A percentile compares a stretch with the other conserved stretches of the same genome.
Evolutionary conservation across 768 basidiomycete species (phyloP).

Genomic region (Solioccasus polychromus): DNA sequence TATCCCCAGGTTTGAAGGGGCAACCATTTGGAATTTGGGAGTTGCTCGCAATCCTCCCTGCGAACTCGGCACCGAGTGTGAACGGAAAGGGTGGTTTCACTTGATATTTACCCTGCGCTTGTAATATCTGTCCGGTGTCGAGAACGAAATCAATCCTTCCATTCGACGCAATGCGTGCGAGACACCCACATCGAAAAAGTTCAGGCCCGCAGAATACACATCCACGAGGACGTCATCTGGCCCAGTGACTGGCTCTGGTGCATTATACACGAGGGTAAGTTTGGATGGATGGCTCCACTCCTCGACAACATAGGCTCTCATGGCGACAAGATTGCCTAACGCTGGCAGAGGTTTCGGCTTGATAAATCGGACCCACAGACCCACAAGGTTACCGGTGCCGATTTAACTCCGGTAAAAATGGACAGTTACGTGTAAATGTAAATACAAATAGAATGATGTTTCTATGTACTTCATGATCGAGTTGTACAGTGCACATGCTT

Average conservation of each 20-base stretch:
- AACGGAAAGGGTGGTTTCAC: constrained; percentile 82
- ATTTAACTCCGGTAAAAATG: too few relatives aligned
- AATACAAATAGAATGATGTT: constrained; percentile 36
- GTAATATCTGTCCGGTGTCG: constrained; percentile 60
- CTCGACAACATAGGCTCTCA: constrained; percentile 78
- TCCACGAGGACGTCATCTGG: constrained; percentile 67
- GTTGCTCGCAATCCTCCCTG: constrained; percentile 65
- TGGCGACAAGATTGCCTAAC: constrained; percentile 25
- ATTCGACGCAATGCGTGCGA: constrained; percentile 11
- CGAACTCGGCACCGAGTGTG: constrained; percentile 80
- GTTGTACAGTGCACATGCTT: constrained; percentile 12
- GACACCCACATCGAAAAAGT: constrained; percentile 66
- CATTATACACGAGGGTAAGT: constrained; percentile 50
- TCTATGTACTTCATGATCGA: constrained; percentile 17
- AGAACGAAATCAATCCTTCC: background rate
- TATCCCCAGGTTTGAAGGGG: constrained; percentile 74
- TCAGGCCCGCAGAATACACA: constrained; percentile 70
- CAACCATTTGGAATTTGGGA: constrained; percentile 82
- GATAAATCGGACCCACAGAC: too few relatives aligned
- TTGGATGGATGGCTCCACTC: constrained; percentile 68
- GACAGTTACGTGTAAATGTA: too few relatives aligned
- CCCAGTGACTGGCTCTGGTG: constrained; percentile 52
- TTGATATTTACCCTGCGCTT: constrained; percentile 90
- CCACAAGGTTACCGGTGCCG: too few relatives aligned
- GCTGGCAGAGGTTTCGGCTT: background rate